Evolutionary conservation across 1,139 yeast species (phyloP), one percentile per base, ranked within the genome.

Genomic region (Blastobotrys petasosporus): DNA sequence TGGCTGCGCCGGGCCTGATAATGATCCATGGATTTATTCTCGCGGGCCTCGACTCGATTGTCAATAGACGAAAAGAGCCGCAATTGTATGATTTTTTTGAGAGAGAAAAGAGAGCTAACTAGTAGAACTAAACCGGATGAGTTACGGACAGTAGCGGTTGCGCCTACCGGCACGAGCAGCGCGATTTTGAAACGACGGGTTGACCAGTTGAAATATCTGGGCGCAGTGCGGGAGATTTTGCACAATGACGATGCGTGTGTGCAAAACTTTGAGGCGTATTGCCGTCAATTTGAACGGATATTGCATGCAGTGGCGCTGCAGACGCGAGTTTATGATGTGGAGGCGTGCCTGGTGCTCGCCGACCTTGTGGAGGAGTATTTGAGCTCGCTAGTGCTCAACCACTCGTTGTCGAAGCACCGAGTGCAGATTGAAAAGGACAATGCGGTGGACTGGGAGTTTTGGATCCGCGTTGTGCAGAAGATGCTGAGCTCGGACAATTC

Each of bases 391-490:
- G 53, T 56, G n/a, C 58, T 51, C 41, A 42, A 53, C 42, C 55
- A 54, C 54, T 53, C 61, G 37, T 37, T 54, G 42, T 49, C 63
- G 2, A 46, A 48, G 39, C 55, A 57, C 33, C 56, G 58, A 29
- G 59, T 58, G 7, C 51, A 54, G 23, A 54, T 56, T 20, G 55
- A 56, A 39, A 54, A 56, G 32, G 58, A 55, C 37, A 52, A 53
- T 25, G 58, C 60, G 28, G 64, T 85, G 16, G 76, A 82, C 64
- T 86, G 95, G 94, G 70, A 70, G 45, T 85, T 86, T 58, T 86
- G 95, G 95, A 62, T 83, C 9, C 70, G 74, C 47, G 81, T 85
- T 20, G 65, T 73, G 16, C 69, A 76, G 51, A 70, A 77, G 54
- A 76, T 85, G 81, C 63, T 85, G 20, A 60, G 69, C 10, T 77